These are phyloP conservation scores for Capsella bursapastoris DNA, from an alignment of 345 rosid genomes.

Conservation along the genomic window DNA sequence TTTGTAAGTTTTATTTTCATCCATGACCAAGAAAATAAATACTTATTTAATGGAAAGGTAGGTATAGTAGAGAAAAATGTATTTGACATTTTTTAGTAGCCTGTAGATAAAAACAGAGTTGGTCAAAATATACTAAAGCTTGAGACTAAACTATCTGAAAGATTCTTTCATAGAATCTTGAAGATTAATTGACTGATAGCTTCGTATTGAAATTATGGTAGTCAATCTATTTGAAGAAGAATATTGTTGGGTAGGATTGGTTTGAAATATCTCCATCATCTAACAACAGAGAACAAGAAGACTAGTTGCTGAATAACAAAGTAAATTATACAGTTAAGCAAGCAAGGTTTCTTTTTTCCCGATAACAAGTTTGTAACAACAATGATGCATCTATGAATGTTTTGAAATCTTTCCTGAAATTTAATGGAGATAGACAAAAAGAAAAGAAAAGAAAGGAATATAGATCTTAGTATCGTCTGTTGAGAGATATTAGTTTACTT, in stretches of 20 bases:
- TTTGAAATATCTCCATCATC: slow-evolving; percentile 9
- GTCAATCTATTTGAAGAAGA: slow-evolving; percentile 7
- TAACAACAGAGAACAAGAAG: slow-evolving; percentile 28
- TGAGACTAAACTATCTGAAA: slow-evolving; percentile 17
- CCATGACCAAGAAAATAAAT: slow-evolving; percentile 1
- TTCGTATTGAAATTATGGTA: slow-evolving; percentile 7
- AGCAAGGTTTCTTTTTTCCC: slow-evolving; percentile 18
- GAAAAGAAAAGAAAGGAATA: too few relatives aligned
- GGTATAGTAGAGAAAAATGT: slow-evolving; percentile 11
- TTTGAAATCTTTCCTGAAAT: not conserved
- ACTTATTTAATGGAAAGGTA: slow-evolving; percentile 20
- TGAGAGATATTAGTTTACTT: not conserved
- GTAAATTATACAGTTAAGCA: not conserved
- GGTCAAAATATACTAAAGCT: not conserved
- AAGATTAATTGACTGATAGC: slow-evolving; percentile 4
- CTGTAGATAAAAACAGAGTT: slow-evolving; percentile 26
- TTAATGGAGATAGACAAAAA: not conserved
- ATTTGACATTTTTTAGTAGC: slow-evolving; percentile 11
- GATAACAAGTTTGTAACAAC: not conserved
- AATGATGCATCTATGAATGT: slow-evolving; percentile 6
- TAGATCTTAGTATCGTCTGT: not conserved
- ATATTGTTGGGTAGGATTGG: slow-evolving; percentile 26
- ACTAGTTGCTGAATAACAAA: slow-evolving; percentile 2
- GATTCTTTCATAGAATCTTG: slow-evolving; percentile 15
- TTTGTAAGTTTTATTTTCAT: slow-evolving; percentile 1